Evolutionary conservation across 495 filamentous ascomycete genomes (phyloP), one percentile per base, ranked within the genome.

Genomic region (Hypoxylon crocopeplum): DNA sequence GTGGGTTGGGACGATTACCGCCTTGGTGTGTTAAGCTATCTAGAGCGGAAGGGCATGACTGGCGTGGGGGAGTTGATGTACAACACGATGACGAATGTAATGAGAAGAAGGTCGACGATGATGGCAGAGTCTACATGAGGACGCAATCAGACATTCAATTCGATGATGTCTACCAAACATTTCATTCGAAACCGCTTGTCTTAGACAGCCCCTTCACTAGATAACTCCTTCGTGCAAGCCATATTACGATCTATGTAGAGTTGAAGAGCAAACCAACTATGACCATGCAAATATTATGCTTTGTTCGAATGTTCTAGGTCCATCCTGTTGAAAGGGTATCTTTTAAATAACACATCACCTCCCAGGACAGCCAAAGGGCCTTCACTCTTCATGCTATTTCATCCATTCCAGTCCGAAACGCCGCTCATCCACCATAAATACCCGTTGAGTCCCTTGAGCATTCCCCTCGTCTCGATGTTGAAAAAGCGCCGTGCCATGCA

Each of bases 21-120:
- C 41, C 73, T 90, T 1, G 81, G 84, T n/a, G 88, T 94, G 54
- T 72, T 97, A 46, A 78, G 79, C 40, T 86, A 85, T 75, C 70
- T 96, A 55, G 88, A 91, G 52, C 72, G 69, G 7, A 79, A 80
- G 34, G 89, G 88, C 0, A 83, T 86, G 42, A 68, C 66, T 20
- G 92, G 92, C 3, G 79, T 93, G 42, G 78, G 79, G 11, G 80
- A 88, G 54, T 70, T 96, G 69, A 89, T 96, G 84, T 88, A 88
- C 57, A 90, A 85, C 64, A 93, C 92, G 8, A 91, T 96, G 85
- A 92, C 89, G 70, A 82, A 84, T 25, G 74, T 91, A 21, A 82
- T 78, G 75, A 73, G 48, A 39, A 67, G 68, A n/a, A 72, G 71
- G 50, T 59, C 65, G 6, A 15, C 42, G 37, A 51, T 64, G 56